Evolutionary conservation across 2,329 filamentous ascomycete species (phyloP), one percentile per base, ranked within the genome.

Genomic region (Thelonectria discophora): DNA sequence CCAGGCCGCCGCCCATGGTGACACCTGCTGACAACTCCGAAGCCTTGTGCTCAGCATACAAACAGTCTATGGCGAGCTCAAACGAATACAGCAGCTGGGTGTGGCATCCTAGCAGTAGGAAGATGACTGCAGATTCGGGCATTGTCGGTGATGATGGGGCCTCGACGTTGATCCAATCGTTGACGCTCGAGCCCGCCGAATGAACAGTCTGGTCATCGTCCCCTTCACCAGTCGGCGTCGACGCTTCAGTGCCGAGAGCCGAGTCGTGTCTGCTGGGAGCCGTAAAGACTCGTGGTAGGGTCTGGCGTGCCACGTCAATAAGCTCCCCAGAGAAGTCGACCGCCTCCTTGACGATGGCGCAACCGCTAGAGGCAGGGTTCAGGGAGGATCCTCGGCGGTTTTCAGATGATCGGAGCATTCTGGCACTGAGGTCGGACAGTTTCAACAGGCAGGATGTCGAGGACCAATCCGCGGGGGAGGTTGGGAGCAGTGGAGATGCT

Each of bases 241-340:
- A 43, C 15, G 18, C 40, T 17, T 43, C 40, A 1, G 40, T 43
- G 17, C 39, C 11, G 42, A 34, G n/a, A 34, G 49, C 11, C 45
- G 39, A 43, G 17, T 43, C 40, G n/a, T 17, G 18, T 20, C 18
- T n/a, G 10, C 12, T 43, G 40, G 40, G 9, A 10, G 10, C 18
- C 17, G 17, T 39, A 27, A 49, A 48, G 50, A 60, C 45, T n/a
- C 48, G 52, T 3, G 60, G 60, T 18, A 63, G 11, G 52, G 48
- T 47, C 46, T 63, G 56, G 5, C 60, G 48, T 6, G 60, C 56
- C 48, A 55, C 58, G 37, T 60, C 57, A 48, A 63, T 63, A 46
- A 63, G 37, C 45, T 63, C 61, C 17, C 61, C 61, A 3, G 61
- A 60, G 40, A 63, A 63, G 48, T 63, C 60, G 48, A 63, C 60